Evolutionary conservation across 768 basidiomycete genomes (phyloP).

Genomic region (Roridomyces roridus): DNA sequence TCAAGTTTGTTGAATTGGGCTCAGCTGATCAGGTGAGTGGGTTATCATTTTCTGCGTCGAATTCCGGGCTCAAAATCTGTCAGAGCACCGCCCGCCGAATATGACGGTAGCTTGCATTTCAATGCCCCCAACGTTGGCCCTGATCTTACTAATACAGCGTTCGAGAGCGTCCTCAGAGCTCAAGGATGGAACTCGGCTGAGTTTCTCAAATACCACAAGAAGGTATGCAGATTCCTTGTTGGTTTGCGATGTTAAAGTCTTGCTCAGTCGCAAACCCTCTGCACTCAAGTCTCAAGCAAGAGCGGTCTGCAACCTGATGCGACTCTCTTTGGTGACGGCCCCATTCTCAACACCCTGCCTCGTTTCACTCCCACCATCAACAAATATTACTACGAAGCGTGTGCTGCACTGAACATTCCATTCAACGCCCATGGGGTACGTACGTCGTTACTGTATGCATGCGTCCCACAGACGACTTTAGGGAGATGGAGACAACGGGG

Average conservation of each 20-base stretch:
- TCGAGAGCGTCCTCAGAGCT: not conserved
- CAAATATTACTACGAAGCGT: conserved; percentile 9
- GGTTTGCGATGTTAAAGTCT: not conserved
- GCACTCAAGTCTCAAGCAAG: not conserved
- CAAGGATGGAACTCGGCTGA: conserved; percentile 1
- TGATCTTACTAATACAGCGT: not conserved
- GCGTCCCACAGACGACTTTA: not conserved
- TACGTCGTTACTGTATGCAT: not conserved
- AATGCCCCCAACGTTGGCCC: not conserved
- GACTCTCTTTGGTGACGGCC: conserved; percentile 6
- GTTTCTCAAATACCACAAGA: conserved; percentile 9
- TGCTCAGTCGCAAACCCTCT: conserved; percentile 3
- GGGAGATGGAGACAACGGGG: conserved; percentile 4
- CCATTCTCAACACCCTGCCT: not conserved
- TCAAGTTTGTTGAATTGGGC: conserved; percentile 12
- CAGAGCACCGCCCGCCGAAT: conserved; percentile 5
- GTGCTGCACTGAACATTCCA: not conserved
- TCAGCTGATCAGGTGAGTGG: conserved; percentile 1
- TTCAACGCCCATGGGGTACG: conserved; percentile 9
- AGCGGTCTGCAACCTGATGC: conserved; percentile 3
- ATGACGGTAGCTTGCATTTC: not conserved
- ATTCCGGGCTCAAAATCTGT: not conserved
- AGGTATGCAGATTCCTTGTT: not conserved
- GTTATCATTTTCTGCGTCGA: not conserved
- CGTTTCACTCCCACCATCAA: conserved; percentile 10